These are phyloP conservation scores for Pseudofabraea citricarpa DNA, from an alignment of 2,329 filamentous ascomycete species.

Conservation along the genomic window DNA sequence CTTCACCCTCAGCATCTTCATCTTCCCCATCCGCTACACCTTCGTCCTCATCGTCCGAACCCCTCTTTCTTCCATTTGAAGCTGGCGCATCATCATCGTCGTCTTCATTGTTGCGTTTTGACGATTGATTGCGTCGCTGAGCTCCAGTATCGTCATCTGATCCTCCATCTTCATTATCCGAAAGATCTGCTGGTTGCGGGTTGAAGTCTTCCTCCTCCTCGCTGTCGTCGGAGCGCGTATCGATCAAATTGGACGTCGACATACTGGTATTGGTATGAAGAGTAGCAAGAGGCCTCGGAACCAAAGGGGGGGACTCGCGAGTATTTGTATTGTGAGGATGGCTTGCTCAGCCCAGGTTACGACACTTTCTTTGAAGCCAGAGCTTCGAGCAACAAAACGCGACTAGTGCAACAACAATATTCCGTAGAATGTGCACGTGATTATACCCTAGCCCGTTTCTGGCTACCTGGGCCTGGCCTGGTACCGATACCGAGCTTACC, in stretches of 20 bases:
- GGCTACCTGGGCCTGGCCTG: too few species aligned
- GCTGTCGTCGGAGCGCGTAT: conserved; percentile 43
- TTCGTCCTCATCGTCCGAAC: conserved; percentile 29
- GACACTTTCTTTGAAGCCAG: neutral
- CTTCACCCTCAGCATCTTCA: conserved; percentile 39
- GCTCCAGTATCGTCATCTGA: conserved; percentile 18
- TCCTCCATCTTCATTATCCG: conserved; percentile 60
- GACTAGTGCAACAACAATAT: neutral
- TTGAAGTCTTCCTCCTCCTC: conserved; percentile 88
- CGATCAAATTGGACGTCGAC: conserved; percentile 21
- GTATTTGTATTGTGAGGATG: conserved; percentile 8
- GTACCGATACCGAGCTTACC: conserved; percentile 3
- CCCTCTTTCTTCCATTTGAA: conserved; percentile 26
- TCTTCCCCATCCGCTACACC: conserved; percentile 27
- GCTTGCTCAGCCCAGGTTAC: neutral
- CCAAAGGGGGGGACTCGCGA: neutral
- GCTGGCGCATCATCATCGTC: conserved; percentile 40
- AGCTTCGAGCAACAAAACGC: neutral
- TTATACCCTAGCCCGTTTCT: too few species aligned
- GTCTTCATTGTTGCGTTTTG: conserved; percentile 28
- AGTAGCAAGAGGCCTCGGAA: neutral
- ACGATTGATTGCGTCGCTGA: conserved; percentile 20
- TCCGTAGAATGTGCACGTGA: neutral
- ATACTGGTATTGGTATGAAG: conserved; percentile 12
- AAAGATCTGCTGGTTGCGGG: conserved; percentile 67